These are phyloP conservation scores for Blastocystis sp. DNA, from an alignment of 352 stramenopile species.

Conservation along the genomic window DNA sequence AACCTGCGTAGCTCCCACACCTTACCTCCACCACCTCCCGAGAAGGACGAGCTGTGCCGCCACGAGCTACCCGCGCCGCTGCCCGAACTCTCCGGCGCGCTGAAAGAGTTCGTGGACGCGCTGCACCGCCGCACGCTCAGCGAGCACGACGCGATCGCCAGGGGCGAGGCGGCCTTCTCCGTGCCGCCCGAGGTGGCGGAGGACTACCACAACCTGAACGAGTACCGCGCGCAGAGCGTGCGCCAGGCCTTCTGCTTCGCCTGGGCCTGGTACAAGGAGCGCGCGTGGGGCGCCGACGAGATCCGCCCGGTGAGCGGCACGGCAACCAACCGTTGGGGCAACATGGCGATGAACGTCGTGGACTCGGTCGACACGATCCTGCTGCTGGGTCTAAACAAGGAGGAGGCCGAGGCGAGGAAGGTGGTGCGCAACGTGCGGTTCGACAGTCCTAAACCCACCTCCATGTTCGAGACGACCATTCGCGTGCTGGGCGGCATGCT, in stretches of 20 bases:
- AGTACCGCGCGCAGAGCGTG: background rate
- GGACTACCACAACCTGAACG: slow-evolving; percentile 7
- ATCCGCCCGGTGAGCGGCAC: background rate
- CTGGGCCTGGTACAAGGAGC: background rate
- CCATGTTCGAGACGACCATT: slow-evolving; percentile 94
- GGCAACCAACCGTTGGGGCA: background rate
- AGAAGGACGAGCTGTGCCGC: background rate
- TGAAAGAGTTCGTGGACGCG: background rate
- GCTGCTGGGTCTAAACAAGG: slow-evolving; percentile 77
- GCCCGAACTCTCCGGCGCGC: background rate
- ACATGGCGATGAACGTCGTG: slow-evolving; percentile 76
- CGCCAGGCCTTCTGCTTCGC: background rate
- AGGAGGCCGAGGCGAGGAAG: slow-evolving; percentile 77
- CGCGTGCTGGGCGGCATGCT: slow-evolving; percentile 88
- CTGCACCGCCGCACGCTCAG: background rate
- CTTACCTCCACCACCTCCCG: background rate
- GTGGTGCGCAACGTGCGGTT: slow-evolving; percentile 73
- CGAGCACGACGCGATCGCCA: background rate
- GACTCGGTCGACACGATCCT: slow-evolving; percentile 79
- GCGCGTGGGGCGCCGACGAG: slow-evolving; percentile 30
- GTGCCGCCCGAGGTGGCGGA: background rate
- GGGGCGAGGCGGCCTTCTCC: background rate
- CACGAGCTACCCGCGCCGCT: background rate
- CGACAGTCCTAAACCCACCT: slow-evolving; percentile 83
- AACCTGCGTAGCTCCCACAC: background rate